Conservation (phyloP, 2,329 filamentous ascomycete species). For the Macrophomina pseudophaseolina region DNA sequence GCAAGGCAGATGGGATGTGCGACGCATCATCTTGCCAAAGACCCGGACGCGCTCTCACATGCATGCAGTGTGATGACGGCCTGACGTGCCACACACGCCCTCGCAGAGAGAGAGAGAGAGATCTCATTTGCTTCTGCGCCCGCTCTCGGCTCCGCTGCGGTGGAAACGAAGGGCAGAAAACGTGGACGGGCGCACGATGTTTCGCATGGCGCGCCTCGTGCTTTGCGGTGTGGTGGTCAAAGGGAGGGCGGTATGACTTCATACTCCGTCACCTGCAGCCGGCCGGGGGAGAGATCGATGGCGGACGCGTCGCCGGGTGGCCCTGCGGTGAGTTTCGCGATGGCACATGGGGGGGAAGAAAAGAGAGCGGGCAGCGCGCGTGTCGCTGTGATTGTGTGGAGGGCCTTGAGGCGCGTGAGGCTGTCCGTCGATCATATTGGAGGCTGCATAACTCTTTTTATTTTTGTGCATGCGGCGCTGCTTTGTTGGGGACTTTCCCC, state of each 20-base stretch:
- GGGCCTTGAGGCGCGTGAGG: conserved; percentile 11
- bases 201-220: not conserved
- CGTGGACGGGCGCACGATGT: conserved; percentile 12
- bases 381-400: not conserved
- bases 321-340: conserved; percentile 12
- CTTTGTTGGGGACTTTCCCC: not conserved
- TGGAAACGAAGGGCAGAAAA: conserved; percentile 5
- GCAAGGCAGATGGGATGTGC: not conserved
- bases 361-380: not conserved
- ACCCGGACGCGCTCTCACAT: not conserved
- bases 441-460: conserved; percentile 6
- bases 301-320: not conserved
- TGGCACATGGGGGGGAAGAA: not conserved
- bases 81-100: conserved; percentile 6
- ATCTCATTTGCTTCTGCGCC: not conserved
- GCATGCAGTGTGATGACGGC: conserved; percentile 9
- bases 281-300: not conserved
- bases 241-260: conserved; percentile 8
- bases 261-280: not conserved
- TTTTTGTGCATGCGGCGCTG: not conserved
- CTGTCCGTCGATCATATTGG: conserved; percentile 14
- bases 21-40: not conserved
- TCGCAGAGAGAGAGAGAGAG: not conserved
- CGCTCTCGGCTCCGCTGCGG: conserved; percentile 5
- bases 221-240: not conserved